Conservation (phyloP, 495 filamentous ascomycete genomes). For the Entonaema liquescens region DNA sequence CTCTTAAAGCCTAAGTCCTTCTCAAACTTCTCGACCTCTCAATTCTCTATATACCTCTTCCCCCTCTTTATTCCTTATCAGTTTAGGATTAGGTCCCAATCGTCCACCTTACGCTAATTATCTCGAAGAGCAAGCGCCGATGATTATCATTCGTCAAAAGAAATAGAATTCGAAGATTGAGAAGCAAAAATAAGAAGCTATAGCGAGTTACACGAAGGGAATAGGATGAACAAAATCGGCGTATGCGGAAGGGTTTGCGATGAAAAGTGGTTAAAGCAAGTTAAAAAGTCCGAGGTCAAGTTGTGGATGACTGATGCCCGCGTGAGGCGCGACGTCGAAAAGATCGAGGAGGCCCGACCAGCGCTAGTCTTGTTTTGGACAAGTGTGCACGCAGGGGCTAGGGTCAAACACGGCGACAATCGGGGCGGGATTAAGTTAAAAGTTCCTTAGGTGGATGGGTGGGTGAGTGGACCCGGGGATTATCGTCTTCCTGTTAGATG, state of each 20-base stretch:
- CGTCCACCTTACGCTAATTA: slow-evolving; percentile 15
- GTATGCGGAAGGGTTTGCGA: slow-evolving; percentile 18
- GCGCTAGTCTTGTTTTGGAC: slow-evolving; percentile 22
- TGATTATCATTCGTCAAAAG: slow-evolving; percentile 22
- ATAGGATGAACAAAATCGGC: slow-evolving; percentile 8
- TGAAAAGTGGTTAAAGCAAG: slow-evolving; percentile 11
- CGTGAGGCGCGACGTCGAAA: slow-evolving; percentile 45
- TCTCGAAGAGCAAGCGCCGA: slow-evolving; percentile 4
- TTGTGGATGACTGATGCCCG: slow-evolving; percentile 35
- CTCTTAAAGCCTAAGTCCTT: slow-evolving; percentile 1
- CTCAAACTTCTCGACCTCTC: slow-evolving; percentile 23
- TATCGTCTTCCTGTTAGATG: too few species aligned
- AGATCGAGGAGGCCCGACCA: slow-evolving; percentile 38
- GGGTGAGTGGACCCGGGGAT: not conserved
- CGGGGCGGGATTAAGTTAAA: slow-evolving; percentile 27
- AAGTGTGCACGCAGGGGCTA: slow-evolving; percentile 26
- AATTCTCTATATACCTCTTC: slow-evolving; percentile 25
- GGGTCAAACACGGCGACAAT: slow-evolving; percentile 32
- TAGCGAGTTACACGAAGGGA: not conserved
- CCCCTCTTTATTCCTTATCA: slow-evolving; percentile 26
- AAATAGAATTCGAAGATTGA: not conserved
- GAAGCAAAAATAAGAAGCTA: slow-evolving; percentile 8
- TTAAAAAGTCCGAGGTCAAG: slow-evolving; percentile 9
- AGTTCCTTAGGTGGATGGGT: not conserved
- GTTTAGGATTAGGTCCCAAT: slow-evolving; percentile 5